Evolutionary conservation across 345 rosid species (phyloP).

Genomic region (Eutrema japonicum): DNA sequence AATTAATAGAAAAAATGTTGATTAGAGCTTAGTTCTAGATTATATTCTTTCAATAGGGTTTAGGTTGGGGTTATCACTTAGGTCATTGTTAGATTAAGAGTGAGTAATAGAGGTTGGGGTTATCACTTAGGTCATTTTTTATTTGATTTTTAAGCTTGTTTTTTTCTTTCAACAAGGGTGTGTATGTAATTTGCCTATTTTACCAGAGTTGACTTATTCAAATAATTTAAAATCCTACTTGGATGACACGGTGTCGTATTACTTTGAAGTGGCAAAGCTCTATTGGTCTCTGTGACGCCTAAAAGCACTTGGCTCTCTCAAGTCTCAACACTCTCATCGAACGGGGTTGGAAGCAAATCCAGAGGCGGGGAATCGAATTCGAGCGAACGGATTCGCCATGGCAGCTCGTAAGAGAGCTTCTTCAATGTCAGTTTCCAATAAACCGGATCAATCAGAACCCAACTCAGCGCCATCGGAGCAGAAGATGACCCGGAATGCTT

Average conservation of each 20-base stretch:
- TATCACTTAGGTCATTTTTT: too few relatives aligned
- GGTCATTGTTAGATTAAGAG: too few relatives aligned
- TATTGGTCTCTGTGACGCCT: conserved; percentile 35
- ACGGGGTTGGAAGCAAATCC: conserved; percentile 10
- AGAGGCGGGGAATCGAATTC: conserved; percentile 34
- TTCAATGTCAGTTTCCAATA: conserved; percentile 16
- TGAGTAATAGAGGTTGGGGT: too few relatives aligned
- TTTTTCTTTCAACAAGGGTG: too few relatives aligned
- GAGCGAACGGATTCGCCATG: conserved; percentile 52
- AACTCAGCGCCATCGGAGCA: conserved; percentile 18
- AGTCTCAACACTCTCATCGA: too few relatives aligned
- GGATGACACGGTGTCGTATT: conserved; percentile 37
- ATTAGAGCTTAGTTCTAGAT: too few relatives aligned
- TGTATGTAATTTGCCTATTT: too few relatives aligned
- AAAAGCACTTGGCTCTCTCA: background rate
- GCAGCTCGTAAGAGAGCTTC: conserved; percentile 78
- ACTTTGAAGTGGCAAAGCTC: background rate
- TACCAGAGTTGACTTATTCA: background rate
- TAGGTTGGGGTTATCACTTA: too few relatives aligned
- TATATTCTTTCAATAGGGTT: too few relatives aligned
- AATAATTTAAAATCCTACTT: background rate
- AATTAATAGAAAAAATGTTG: too few relatives aligned
- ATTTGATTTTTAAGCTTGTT: too few relatives aligned
- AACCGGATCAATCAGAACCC: conserved; percentile 15
- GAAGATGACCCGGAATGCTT: conserved; percentile 30